Evolutionary conservation across 2,329 filamentous ascomycete species (phyloP), one percentile per base, ranked within the genome.

Genomic region (Beauveria asiatica): DNA sequence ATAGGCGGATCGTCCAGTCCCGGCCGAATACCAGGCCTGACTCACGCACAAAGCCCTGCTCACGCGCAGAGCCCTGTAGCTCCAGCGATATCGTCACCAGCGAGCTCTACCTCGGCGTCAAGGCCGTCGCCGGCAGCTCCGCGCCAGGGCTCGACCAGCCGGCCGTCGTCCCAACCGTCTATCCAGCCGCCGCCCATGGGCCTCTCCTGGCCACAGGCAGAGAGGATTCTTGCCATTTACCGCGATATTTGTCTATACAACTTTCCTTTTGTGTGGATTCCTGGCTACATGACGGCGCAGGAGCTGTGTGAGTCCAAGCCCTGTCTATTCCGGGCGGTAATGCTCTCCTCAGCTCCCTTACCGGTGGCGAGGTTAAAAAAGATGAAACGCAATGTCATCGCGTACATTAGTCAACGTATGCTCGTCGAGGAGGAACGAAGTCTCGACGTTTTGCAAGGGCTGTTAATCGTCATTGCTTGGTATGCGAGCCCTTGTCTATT

Each of bases 381-480:
- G 68, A 80, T 74, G 67, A 77, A 65, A 68, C 74, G 67, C 49
- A 75, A 74, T 44, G 70, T 74, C 23, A 69, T 76, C 63, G 72
- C 72, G 7, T 76, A 78, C 65, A 64, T 80, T 33, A 72, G 75
- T 6, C 70, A 77, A 21, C 73, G 74, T 39, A 67, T 78, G 53
- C 54, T 81, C 0, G 70, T 78, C 1, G 70, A 73, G 61, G 73
- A 74, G 19, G 72, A 78, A 44, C 69, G 69, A 37, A 72, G 69
- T 17, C 60, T 81, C 9, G 77, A 79, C 59, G 65, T 78, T 3
- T 70, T 81, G 1, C 78, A 80, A 65, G 79, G 78, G 0, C 66
- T 80, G 9, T 62, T 81, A 8, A 70, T 79, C 48, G 72, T 74
- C 45, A 68, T 80, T 58, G 72, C 76, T 23, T 81, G 79, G 79